Evolutionary conservation across 2,329 filamentous ascomycete genomes (phyloP), one percentile per base, ranked within the genome.

Genomic region (Piedraia hortae): DNA sequence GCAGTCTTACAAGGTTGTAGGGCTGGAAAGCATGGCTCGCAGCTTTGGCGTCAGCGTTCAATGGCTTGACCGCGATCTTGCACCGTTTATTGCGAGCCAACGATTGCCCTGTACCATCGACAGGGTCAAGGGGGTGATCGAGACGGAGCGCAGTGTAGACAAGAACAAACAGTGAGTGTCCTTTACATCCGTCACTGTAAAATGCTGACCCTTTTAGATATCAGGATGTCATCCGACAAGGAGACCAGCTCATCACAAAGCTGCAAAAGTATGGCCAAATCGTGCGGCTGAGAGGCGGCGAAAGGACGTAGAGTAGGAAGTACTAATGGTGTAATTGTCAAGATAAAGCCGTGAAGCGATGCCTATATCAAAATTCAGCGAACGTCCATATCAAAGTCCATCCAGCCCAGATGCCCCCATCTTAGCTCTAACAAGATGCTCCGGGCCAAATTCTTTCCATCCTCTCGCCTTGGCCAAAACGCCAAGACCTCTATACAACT

Each of bases 261-360:
- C 56, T 97, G 35, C 85, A 97, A 53, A 97, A 97, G 59, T 97
- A 97, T 47, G 85, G 85, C 19, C 85, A 97, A 50, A 73, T 85
- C 2, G 85, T 97, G 32, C 64, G 85, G 41, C 56, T 97, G 50
- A 65, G 85, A 38, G 85, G 85, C 18, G 93, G 82, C 43, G 85
- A 97, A 58, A 64, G 85, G 38, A 77, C 75, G 37, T 90, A 14
- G 20, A 12, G 20, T 10, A 10, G 16, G 16, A 17, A 17, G 16
- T 7, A 17, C 16, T 10, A 17, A 10, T 17, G 16, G 7, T 17
- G 16, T 7, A 17, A 17, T 7, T 10, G 16, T 10, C 10, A 7
- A 17, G 16, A 17, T 7, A 17, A 17, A 21, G 10, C 9, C 6
- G 20, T n/a, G n/a, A n/a, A n/a, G n/a, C n/a, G n/a, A n/a, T n/a